These are phyloP conservation scores for Neobulgaria alba DNA, from an alignment of 2,329 filamentous ascomycete species.

Conservation along the genomic window DNA sequence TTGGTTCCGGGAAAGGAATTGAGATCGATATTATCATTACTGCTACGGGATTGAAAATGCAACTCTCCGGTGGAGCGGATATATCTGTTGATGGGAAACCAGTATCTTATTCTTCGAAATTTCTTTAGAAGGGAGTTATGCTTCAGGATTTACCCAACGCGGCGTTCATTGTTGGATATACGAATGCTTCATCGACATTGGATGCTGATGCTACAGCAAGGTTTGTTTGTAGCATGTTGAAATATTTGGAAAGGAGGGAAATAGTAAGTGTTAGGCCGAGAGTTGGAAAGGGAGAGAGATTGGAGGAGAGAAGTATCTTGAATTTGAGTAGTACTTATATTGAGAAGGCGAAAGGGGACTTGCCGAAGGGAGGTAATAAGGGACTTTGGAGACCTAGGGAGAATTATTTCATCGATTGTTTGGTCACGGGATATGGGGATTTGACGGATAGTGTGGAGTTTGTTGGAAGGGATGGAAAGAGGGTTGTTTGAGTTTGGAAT, in stretches of 20 bases:
- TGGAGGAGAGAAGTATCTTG: conserved; percentile 12
- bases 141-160: conserved; percentile 58
- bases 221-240: conserved; percentile 23
- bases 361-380: conserved; percentile 19
- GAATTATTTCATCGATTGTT: conserved; percentile 27
- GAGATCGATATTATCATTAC: conserved; percentile 61
- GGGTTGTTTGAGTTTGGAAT: background rate
- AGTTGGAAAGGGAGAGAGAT: conserved; percentile 8
- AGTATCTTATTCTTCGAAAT: conserved; percentile 41
- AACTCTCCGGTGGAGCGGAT: conserved; percentile 44
- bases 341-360: conserved; percentile 16
- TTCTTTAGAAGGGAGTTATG: conserved; percentile 57
- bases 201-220: conserved; percentile 41
- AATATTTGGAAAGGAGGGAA: conserved; percentile 19
- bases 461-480: conserved; percentile 9
- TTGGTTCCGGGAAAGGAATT: conserved; percentile 29
- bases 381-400: conserved; percentile 22
- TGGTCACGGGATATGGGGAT: conserved; percentile 22
- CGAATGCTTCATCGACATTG: conserved; percentile 58
- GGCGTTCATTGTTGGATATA: conserved; percentile 54
- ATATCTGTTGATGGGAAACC: conserved; percentile 45
- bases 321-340: conserved; percentile 24
- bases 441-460: conserved; percentile 21
- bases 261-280: conserved; percentile 13
- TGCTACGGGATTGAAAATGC: conserved; percentile 56